A percentile compares a stretch with the other conserved stretches of the same genome.
Evolutionary conservation across 331 rosid genomes (phyloP).

Genomic region (Dryas integrifolia): DNA sequence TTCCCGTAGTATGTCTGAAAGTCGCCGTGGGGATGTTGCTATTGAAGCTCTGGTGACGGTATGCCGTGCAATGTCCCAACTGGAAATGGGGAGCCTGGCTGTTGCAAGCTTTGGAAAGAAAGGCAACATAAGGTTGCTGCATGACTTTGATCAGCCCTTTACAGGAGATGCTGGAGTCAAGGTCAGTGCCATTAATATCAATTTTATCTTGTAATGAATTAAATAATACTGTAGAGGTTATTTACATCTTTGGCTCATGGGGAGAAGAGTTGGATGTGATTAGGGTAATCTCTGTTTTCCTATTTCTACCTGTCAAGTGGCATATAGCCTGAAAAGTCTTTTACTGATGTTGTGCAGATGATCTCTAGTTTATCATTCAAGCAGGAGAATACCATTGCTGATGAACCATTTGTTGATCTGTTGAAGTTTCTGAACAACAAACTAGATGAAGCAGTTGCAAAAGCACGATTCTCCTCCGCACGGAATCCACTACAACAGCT

Average conservation of each 20-base stretch:
- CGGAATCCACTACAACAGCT: constrained; percentile 77
- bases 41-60: constrained; percentile 84
- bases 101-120: constrained; percentile 84
- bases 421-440: constrained; percentile 61
- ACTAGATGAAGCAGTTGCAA: constrained; percentile 61
- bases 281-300: not conserved
- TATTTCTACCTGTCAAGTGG: not conserved
- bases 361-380: constrained; percentile 77
- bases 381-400: constrained; percentile 75
- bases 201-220: not conserved
- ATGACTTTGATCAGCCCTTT: constrained; percentile 80
- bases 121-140: constrained; percentile 74
- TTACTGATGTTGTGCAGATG: constrained; percentile 50
- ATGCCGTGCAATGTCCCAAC: constrained; percentile 82
- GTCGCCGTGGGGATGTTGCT: constrained; percentile 65
- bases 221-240: not conserved
- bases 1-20: constrained; percentile 89
- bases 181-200: constrained; percentile 43
- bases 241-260: not conserved
- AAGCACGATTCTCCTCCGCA: constrained; percentile 82
- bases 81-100: constrained; percentile 82
- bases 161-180: constrained; percentile 71
- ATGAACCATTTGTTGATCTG: constrained; percentile 77
- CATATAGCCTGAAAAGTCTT: not conserved
- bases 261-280: too few relatives aligned